Evolutionary conservation across 495 filamentous ascomycete genomes (phyloP), one percentile per base, ranked within the genome.

Genomic region (Penicillium waksmanii): DNA sequence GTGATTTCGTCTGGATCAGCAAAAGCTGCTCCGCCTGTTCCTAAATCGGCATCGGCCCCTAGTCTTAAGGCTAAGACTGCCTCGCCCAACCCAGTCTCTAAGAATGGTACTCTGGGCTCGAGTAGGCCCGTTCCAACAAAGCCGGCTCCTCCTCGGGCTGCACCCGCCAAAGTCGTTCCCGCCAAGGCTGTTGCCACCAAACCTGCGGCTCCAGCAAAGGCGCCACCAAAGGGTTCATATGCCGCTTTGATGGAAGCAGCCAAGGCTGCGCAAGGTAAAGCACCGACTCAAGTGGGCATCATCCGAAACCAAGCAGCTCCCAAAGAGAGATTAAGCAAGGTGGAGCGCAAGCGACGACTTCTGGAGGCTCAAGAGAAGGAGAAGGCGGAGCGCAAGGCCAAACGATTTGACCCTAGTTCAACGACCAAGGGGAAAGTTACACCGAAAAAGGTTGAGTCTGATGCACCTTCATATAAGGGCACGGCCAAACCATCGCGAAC

Each of bases 401-500:
- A 70, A 44, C 69, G 67, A 36, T 35, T 64, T 17, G 55, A 57
- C 23, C 54, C 72, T 33, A 59, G 57, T 47, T 40, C 65, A 35
- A 36, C 66, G 43, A n/a, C 64, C 31, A 66, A 36, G 27, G 64
- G 27, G 58, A 76, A 63, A 59, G 7, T 64, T 42, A 54, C 51
- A 33, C 49, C 43, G 36, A 65, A 55, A 43, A 73, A 67, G 58
- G 69, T 64, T 5, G 67, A 75, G 40, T 58, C 71, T 3, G 69
- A 77, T 25, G 68, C 69, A 44, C 66, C 66, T 1, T 61, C 73
- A 0, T 85, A 85, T 63, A 82, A 80, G 60, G 84, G 84, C 10
- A 87, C 83, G 10, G 78, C 77, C 18, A 75, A 81, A 57, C 75
- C 79, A 11, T 70, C 72, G 6, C 73, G 66, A 31, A 49, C 63